Percentiles rank a stretch among this genome's conserved stretches.
Evolutionary conservation across 2,329 filamentous ascomycete species (phyloP).

Genomic region (Sporothrix mexicana): DNA sequence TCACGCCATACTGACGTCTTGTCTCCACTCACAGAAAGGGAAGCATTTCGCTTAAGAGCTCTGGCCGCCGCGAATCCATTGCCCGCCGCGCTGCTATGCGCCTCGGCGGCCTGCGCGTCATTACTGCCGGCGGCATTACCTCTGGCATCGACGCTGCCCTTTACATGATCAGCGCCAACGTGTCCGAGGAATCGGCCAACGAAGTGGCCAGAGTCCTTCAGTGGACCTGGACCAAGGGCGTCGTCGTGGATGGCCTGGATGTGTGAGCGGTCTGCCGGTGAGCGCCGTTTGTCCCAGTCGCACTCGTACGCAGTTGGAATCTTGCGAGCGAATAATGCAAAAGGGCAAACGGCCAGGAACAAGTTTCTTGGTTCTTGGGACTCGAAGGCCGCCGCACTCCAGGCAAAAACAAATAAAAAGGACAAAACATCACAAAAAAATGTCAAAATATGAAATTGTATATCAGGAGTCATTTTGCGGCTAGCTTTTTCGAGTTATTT

Average conservation of each 20-base stretch:
- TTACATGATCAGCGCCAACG: slow-evolving; percentile 84
- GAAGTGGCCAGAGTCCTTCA: slow-evolving; percentile 78
- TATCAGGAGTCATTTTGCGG: slow-evolving; percentile 25
- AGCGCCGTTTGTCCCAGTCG: not conserved
- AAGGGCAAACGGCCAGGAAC: not conserved
- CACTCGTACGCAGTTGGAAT: too few relatives aligned
- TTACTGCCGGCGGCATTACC: slow-evolving; percentile 79
- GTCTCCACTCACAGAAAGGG: slow-evolving; percentile 65
- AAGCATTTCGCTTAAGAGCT: slow-evolving; percentile 79
- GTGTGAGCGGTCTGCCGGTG: slow-evolving; percentile 57
- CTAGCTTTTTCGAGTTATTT: slow-evolving; percentile 25
- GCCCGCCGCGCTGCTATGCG: slow-evolving; percentile 77
- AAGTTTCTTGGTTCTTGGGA: not conserved
- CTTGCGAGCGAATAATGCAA: not conserved
- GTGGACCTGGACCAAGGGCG: slow-evolving; percentile 84
- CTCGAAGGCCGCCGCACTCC: slow-evolving; percentile 25
- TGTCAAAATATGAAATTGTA: slow-evolving; percentile 11
- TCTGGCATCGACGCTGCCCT: slow-evolving; percentile 82
- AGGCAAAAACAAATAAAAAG: slow-evolving; percentile 21
- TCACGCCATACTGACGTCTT: not conserved
- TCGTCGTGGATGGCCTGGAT: slow-evolving; percentile 83
- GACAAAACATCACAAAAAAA: slow-evolving; percentile 20
- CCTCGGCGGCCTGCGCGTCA: slow-evolving; percentile 71
- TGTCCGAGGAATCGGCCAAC: slow-evolving; percentile 75
- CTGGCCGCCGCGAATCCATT: slow-evolving; percentile 78